Base-by-base conservation (phyloP, 83 land plant species). In the Picea abies region DNA sequence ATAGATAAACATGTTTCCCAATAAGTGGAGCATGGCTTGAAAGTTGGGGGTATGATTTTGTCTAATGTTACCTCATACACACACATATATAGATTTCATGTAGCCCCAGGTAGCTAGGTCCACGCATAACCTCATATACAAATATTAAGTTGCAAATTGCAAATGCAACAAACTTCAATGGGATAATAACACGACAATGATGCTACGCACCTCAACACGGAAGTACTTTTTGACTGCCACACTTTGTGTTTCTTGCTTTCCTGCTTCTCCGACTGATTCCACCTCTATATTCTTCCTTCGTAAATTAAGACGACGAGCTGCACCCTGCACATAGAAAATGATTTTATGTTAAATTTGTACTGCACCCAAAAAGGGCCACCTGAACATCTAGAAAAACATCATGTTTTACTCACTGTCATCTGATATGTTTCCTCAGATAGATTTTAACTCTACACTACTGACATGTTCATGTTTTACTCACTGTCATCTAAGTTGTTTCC, bases 231-330 rank as follows among this genome's bases (percentile, higher is more conserved):
- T 65, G 22, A 65, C 32, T n/a, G 32, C 32, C 6, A 32, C 68
- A 65, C 5, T 65, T 0, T 20, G 68, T 22, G 68, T 22, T 2
- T 65, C 68, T 65, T 22, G 68, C 32, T 65, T 65, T 32, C 68
- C 68, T 65, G 68, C 22, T 65, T 65, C 68, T 65, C 68, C 68
- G 4, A 65, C 68, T 65, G 68, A 65, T 25, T 65, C 68, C 8
- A 65, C 68, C 68, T 65, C 68, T 65, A 65, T 25, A 23, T 65
- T 65, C 68, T 65, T 65, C 25, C 68, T 65, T 22, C 22, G 11
- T 6, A 25, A 65, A 65, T 65, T 65, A 65, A 65, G 68, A 65
- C 68, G 68, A 20, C 68, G 68, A n/a, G 68, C 68, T 4, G 68
- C 68, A 65, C 68, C 68, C 68, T 65, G 68, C 68, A 65, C 22